Base-by-base conservation (phyloP, 306 rosid species). In the Mucuna pruriens region DNA sequence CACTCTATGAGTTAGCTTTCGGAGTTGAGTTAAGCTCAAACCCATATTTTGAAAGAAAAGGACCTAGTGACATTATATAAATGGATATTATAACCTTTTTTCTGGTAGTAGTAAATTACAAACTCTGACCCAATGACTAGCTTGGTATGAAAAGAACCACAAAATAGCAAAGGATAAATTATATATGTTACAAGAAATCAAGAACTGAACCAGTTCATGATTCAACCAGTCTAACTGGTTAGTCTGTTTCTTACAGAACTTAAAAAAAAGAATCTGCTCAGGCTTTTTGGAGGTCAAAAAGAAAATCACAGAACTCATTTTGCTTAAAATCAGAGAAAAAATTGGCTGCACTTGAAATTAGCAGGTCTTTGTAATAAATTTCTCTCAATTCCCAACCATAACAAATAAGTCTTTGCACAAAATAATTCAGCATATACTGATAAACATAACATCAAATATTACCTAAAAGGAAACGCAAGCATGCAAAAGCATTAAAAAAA, bases 401-500 rank as follows among this genome's bases (percentile, higher is more conserved):
- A 36, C 46, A 72, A 77, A 58, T 17, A 26, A 48, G 62, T 70
- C 78, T 48, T 61, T 19, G 34, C 13, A 33, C 58, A n/a, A 63
- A 71, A 83, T 2, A 63, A 54, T 62, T 19, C 64, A 45, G 44
- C 51, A 51, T 55, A 62, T 1, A 31, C 42, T 61, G 12, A 62
- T 62, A 45, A 64, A 57, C 57, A 45, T 60, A 60, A 52, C 42
- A 64, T 19, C 48, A 72, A 61, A 51, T 33, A 83, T 13, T 29
- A 49, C 60, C 36, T 61, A 17, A 76, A 76, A 61, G 26, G 80
- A 82, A 38, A 33, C 51, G 46, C 22, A 60, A 82, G 46, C 74
- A 76, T 67, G 63, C 51, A 74, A 79, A 74, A 74, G 26, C 71
- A 85, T 39, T 51, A 38, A 48, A 67, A 75, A 29, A 52, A 75